Conservation (phyloP, 768 basidiomycete genomes). For the Boletus patriciae region DNA sequence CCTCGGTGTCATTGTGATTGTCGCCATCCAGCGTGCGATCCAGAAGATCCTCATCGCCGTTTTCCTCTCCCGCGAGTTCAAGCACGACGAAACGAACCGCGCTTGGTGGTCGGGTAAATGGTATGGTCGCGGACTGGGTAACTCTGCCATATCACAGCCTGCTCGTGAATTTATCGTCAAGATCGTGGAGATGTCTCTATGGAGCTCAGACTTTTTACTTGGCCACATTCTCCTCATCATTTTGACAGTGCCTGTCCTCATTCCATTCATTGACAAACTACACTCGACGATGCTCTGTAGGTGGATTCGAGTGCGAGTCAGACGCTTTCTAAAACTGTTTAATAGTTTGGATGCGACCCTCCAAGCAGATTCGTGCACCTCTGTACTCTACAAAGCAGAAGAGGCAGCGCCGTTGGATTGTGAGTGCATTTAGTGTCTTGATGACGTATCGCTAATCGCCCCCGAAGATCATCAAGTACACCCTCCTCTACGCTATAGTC, state of each 20-base stretch:
- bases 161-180: conserved; percentile 98
- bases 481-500: conserved; percentile 75
- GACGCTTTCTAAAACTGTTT: conserved; percentile 11
- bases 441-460: conserved; percentile 3
- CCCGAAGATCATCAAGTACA: conserved; percentile 80
- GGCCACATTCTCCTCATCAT: conserved; percentile 84
- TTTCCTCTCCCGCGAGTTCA: conserved; percentile 95
- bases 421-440: conserved; percentile 34
- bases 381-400: conserved; percentile 95
- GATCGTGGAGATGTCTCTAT: conserved; percentile 96
- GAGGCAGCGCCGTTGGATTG: conserved; percentile 89
- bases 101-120: conserved; percentile 99
- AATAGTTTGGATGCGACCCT: conserved; percentile 91
- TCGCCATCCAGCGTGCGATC: conserved; percentile 88
- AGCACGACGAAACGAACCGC: conserved; percentile 97
- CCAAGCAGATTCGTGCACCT: conserved; percentile 90
- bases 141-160: conserved; percentile 91
- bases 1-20: conserved; percentile 84
- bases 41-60: conserved; percentile 94
- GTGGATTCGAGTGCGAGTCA: conserved; percentile 30
- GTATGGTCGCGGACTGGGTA: conserved; percentile 92
- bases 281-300: conserved; percentile 93
- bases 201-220: conserved; percentile 93
- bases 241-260: conserved; percentile 77
- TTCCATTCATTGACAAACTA: conserved; percentile 84